Evolutionary conservation across 345 rosid species (phyloP), one percentile per base, ranked within the genome.

Genomic region (Bruguiera gymnorhiza): DNA sequence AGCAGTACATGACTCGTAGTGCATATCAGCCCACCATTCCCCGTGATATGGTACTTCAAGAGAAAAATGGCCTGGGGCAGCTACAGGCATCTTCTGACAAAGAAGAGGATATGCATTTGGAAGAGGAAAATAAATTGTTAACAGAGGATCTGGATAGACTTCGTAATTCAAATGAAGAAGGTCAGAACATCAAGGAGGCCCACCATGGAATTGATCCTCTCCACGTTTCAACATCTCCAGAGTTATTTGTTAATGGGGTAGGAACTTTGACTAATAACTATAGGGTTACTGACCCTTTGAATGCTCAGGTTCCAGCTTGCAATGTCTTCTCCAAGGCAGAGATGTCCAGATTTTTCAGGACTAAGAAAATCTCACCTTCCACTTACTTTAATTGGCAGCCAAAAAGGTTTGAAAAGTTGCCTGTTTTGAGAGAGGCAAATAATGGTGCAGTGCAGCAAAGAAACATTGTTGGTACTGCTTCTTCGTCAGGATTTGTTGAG

Each of bases 281-380:
- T 70, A 69, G 62, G 71, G 83, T 82, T 65, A 66, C 76, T 78
- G 83, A 94, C 74, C 98, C 98, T 77, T 83, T 91, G 37, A 85
- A 74, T 77, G 86, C 96, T 80, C 98, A 94, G 82, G 57, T 85
- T 78, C 98, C 98, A 79, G 92, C 92, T 61, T 69, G 76, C 50
- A 80, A 91, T 75, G 77, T 91, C 60, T 89, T 94, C 84, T 94
- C 96, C 48, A 90, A 83, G 78, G 81, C 80, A 69, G 98, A 84
- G 76, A 94, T 94, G 97, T 86, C 97, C 29, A 74, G 70, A 50
- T 94, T 89, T 77, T 78, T 94, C 60, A 83, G 53, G 73, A 81
- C 77, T 71, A 87, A 76, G 82, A 82, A 75, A 59, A 65, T 87
- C 61, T 83, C 82, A 67, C 96, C 89, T 71, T 76, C 86, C 36